phyloP scores from a whole-genome alignment of 2,329 filamentous ascomycete species.

The Mycosphaerella sp. region DNA sequence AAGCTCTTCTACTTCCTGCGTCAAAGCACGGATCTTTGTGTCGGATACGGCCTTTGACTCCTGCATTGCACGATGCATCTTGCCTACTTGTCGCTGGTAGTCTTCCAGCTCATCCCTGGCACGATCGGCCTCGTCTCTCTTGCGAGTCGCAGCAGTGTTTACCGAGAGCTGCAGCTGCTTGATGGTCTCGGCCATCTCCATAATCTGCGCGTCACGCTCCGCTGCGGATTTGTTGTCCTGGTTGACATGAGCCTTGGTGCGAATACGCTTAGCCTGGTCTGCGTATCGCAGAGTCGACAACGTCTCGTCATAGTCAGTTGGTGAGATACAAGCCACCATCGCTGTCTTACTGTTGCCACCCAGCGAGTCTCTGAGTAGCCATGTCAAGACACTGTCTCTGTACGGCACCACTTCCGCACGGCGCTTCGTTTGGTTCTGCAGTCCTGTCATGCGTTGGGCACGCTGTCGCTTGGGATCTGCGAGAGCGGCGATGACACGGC shows the following conservation, averaged over 20 bases:
- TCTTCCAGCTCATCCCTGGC: constrained; percentile 84
- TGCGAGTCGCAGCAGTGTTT: constrained; percentile 53
- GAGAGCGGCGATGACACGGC: constrained; percentile 89
- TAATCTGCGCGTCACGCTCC: constrained; percentile 88
- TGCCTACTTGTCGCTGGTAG: constrained; percentile 82
- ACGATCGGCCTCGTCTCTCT: constrained; percentile 65
- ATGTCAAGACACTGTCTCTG: constrained; percentile 74
- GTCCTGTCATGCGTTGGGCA: constrained; percentile 42
- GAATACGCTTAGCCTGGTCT: constrained; percentile 95
- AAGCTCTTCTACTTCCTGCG: constrained; percentile 44
- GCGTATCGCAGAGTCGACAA: constrained; percentile 93
- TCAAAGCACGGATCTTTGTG: constrained; percentile 84
- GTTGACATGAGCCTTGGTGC: constrained; percentile 89
- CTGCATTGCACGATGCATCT: constrained; percentile 94
- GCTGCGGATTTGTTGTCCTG: constrained; percentile 89
- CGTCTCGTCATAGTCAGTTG: constrained; percentile 94
- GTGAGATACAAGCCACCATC: constrained; percentile 97
- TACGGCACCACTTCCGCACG: constrained; percentile 67
- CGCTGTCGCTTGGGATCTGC: constrained; percentile 57
- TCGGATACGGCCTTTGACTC: constrained; percentile 85
- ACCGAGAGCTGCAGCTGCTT: constrained; percentile 72
- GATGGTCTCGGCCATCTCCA: constrained; percentile 93
- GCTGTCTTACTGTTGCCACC: constrained; percentile 97
- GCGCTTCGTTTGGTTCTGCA: constrained; percentile 43
- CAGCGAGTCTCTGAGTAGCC: constrained; percentile 91